phyloP scores from a whole-genome alignment of 805 yeast species.

The Saccharomyces kudriavzevii region DNA sequence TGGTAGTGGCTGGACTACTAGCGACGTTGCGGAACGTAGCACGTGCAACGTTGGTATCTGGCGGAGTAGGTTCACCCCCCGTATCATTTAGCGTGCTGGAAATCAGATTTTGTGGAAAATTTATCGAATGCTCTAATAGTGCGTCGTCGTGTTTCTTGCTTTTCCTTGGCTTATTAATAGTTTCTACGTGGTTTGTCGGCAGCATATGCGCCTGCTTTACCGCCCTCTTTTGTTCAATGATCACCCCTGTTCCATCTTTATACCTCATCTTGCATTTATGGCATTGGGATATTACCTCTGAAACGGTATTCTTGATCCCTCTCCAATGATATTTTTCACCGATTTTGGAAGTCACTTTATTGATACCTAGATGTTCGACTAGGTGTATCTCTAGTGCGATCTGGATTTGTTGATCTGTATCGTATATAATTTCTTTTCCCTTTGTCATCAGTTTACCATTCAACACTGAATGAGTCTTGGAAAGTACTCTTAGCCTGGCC shows the following conservation, averaged over 20 bases:
- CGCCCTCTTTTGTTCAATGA: slow-evolving; percentile 15
- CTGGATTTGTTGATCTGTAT: slow-evolving; percentile 63
- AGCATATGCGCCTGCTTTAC: slow-evolving; percentile 24
- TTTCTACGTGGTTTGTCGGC: slow-evolving; percentile 8
- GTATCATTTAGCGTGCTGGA: neutral
- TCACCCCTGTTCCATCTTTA: slow-evolving; percentile 28
- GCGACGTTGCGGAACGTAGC: neutral
- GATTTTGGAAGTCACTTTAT: slow-evolving; percentile 70
- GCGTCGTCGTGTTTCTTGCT: neutral
- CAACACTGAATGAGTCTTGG: slow-evolving; percentile 65
- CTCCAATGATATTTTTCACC: slow-evolving; percentile 87
- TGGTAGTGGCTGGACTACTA: neutral
- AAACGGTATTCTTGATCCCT: slow-evolving; percentile 79
- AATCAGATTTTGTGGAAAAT: neutral
- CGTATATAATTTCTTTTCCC: slow-evolving; percentile 77
- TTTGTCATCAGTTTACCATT: slow-evolving; percentile 69
- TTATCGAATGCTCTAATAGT: neutral
- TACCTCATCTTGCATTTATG: slow-evolving; percentile 54
- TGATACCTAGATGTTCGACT: slow-evolving; percentile 75
- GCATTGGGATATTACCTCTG: slow-evolving; percentile 69
- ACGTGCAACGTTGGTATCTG: slow-evolving; percentile 3
- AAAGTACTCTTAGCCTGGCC: slow-evolving; percentile 65
- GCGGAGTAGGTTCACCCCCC: slow-evolving; percentile 8
- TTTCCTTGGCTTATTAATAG: neutral
- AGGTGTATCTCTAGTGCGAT: slow-evolving; percentile 67